Conservation (phyloP, 805 yeast genomes). For the Candida xyloterini region DNA sequence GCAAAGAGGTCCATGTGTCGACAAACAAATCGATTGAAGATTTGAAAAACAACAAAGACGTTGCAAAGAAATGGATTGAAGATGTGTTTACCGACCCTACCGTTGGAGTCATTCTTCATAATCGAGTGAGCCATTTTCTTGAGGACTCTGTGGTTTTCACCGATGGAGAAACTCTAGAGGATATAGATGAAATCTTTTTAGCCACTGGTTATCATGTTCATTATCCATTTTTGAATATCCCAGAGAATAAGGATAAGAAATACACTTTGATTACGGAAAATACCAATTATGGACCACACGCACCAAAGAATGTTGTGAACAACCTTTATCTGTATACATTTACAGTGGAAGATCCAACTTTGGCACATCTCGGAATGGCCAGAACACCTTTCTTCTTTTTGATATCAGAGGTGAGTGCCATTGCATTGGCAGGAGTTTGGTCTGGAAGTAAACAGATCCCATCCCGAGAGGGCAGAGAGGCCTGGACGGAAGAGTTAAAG, state of each 20-base stretch:
- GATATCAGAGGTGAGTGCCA: conserved; percentile 48
- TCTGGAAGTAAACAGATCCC: conserved; percentile 4
- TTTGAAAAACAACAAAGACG: conserved; percentile 24
- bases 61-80: conserved; percentile 25
- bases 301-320: conserved; percentile 3
- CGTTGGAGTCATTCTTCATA: conserved; percentile 31
- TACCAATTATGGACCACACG: not conserved
- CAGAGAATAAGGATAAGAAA: conserved; percentile 6
- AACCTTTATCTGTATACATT: conserved; percentile 36
- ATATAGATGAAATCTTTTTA: conserved; percentile 40
- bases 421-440: conserved; percentile 48
- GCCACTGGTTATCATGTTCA: conserved; percentile 53
- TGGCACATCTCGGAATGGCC: conserved; percentile 41
- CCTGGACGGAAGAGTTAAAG: conserved; percentile 13
- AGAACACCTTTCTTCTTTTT: conserved; percentile 45
- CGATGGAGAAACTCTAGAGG: conserved; percentile 31
- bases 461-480: not conserved
- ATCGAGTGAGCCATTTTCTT: conserved; percentile 40
- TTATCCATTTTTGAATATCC: conserved; percentile 36
- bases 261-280: conserved; percentile 5
- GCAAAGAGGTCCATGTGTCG: conserved; percentile 23
- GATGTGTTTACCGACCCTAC: conserved; percentile 36
- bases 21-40: conserved; percentile 1
- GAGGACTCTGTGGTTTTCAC: conserved; percentile 30
- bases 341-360: conserved; percentile 40